Evolutionary conservation across 2,329 filamentous ascomycete genomes (phyloP), one percentile per base, ranked within the genome.

Genomic region (Neodidymelliopsis sp.): DNA sequence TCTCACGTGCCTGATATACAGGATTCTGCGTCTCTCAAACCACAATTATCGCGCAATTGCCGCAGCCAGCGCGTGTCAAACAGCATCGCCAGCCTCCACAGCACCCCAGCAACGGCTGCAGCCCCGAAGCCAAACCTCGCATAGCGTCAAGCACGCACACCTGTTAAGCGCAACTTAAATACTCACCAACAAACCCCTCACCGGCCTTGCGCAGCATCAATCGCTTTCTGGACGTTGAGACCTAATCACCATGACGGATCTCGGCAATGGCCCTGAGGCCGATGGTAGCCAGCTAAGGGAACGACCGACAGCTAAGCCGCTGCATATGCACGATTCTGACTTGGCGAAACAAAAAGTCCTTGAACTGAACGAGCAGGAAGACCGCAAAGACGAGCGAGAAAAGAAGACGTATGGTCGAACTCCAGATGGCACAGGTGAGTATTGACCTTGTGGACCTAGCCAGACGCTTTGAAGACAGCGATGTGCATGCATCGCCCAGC

Each of bases 321-420:
- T 65, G 18, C 66, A 62, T 46, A 53, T 67, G 42, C 51, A 59
- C 50, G 67, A 60, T 40, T 47, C 65, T 43, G 65, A 67, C 36
- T 61, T 67, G 56, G 78, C 79, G 49, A 75, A 77, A 58, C 71
- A 77, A 50, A 73, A 75, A 45, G 79, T 81, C 23, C 65, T 77
- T 47, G 74, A 79, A 56, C 65, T 82, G 57, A 81, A 81, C 53
- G 75, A 79, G 52, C 63, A 75, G 50, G 77, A 80, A 62, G 74
- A 77, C 42, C 35, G 42, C 18, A 71, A 76, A 59, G 77, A 79
- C 54, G 65, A 75, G 56, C 80, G 81, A 54, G 75, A 81, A 54
- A 86, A 85, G 71, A 93, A 90, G 79, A 96, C 91, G 0, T 96
- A 89, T 79, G 93, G 93, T 46, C 86, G 92, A 58, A 97, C 93